phyloP scores from a whole-genome alignment of 192 early-diverging fungal species.

The Umbelopsis sp. region DNA sequence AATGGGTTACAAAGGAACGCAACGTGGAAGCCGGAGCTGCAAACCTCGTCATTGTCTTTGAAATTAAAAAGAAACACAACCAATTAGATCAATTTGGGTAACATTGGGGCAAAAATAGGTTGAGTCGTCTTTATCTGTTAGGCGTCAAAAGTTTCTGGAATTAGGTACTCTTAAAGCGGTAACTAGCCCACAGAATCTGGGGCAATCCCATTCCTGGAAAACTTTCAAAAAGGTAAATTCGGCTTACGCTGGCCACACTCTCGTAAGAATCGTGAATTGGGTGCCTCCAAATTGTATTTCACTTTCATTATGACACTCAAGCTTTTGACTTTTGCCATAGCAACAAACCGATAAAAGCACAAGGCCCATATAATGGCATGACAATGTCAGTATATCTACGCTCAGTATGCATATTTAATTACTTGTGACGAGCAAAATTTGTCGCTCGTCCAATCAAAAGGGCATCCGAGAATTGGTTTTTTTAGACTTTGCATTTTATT shows the following conservation, averaged over 20 bases:
- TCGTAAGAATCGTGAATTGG: background rate
- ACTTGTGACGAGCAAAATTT: background rate
- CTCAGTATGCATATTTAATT: too few relatives aligned
- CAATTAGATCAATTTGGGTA: background rate
- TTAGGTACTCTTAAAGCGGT: background rate
- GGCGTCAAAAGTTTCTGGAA: background rate
- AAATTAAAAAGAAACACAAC: conserved; percentile 17
- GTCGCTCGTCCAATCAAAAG: background rate
- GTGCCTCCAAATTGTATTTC: too few relatives aligned
- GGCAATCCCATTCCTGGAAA: background rate
- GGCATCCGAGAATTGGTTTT: too few relatives aligned
- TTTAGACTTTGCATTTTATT: too few relatives aligned
- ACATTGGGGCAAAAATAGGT: conserved; percentile 18
- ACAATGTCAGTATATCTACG: too few relatives aligned
- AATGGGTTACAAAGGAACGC: background rate
- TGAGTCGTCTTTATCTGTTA: background rate
- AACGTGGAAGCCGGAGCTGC: background rate
- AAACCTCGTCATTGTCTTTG: conserved; percentile 17
- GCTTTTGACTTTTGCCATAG: too few relatives aligned
- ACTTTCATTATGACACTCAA: too few relatives aligned
- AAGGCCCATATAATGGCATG: too few relatives aligned
- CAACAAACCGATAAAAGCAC: too few relatives aligned
- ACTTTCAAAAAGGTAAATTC: too few relatives aligned
- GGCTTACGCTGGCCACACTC: too few relatives aligned
- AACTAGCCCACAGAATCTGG: background rate